phyloP scores from a whole-genome alignment of 2,329 filamentous ascomycete species.

The Pseudodiploospora longispora region DNA sequence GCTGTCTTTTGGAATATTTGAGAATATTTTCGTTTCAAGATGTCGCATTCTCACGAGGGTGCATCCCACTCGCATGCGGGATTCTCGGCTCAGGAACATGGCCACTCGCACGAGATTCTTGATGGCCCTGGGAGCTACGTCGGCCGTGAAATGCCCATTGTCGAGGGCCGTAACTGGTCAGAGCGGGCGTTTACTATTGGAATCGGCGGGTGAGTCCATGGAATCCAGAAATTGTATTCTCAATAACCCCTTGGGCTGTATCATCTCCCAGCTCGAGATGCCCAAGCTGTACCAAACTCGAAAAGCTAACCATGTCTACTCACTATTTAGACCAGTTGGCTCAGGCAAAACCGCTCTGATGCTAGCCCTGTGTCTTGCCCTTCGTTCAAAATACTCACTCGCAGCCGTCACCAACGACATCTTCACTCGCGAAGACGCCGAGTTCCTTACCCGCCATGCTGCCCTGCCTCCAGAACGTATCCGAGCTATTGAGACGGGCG shows the following conservation, averaged over 20 bases:
- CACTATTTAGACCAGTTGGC: slow-evolving; percentile 66
- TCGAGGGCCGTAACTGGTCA: slow-evolving; percentile 78
- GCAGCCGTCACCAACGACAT: slow-evolving; percentile 98
- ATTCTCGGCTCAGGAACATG: slow-evolving; percentile 61
- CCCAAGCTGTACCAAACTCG: no score
- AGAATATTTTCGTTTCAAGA: not conserved
- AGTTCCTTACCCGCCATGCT: slow-evolving; percentile 83
- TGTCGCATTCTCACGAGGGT: slow-evolving; percentile 41
- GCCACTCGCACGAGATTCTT: slow-evolving; percentile 92
- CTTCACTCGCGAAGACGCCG: slow-evolving; percentile 96
- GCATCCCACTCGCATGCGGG: slow-evolving; percentile 53
- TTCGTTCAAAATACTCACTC: slow-evolving; percentile 75
- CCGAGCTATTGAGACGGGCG: slow-evolving; percentile 93
- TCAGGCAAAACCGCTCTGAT: slow-evolving; percentile 97
- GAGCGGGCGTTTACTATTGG: slow-evolving; percentile 91
- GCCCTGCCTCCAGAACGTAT: slow-evolving; percentile 80
- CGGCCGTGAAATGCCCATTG: slow-evolving; percentile 85
- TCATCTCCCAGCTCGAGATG: no score
- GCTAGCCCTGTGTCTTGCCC: slow-evolving; percentile 80
- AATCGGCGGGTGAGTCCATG: slow-evolving; percentile 74
- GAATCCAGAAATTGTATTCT: no score
- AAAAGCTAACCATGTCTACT: no score
- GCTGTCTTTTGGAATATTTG: not conserved
- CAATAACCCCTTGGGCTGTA: no score
- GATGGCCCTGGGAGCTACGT: slow-evolving; percentile 87